Base-by-base conservation (phyloP, 75 land plant genomes). In the Selaginella tamariscina region DNA sequence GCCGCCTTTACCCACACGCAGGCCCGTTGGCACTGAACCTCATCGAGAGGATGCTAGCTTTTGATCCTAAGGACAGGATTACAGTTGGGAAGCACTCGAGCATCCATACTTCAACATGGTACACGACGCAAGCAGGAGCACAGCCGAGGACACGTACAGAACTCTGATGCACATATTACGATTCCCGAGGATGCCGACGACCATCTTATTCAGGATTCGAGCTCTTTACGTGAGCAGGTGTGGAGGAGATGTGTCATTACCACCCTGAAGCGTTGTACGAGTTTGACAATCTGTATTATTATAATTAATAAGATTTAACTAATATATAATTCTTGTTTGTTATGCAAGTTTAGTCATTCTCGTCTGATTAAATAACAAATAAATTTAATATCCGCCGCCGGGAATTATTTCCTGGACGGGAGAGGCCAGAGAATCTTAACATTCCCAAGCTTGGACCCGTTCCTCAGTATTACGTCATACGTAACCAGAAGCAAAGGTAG, bases 231-330 rank as follows among this genome's bases (percentile, higher is more conserved):
- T 69, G 88, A 83, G 56, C 72, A 77, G 77, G 86, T 88, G 76
- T 85, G 86, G 91, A 70, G 2, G 96, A 90, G 64, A 87, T 90
- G 88, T 73, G 87, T 24, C 66, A 69, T 30, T 90, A 88, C 67
- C 96, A 90, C 56, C 96, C 92, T 0, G 84, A 88, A 65, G 73
- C 72, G 9, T 62, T 56, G 56, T 33, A 21, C 44, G 74, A 72
- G 49, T n/a, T n/a, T n/a, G n/a, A n/a, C n/a, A n/a, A n/a, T n/a
- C n/a, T n/a, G n/a, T n/a, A n/a, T n/a, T n/a, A n/a, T n/a, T n/a
- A n/a, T n/a, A n/a, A n/a, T n/a, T n/a, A n/a, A n/a, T n/a, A n/a
- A n/a, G n/a, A n/a, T n/a, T n/a, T n/a, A n/a, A n/a, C n/a, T n/a
- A n/a, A n/a, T n/a, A n/a, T n/a, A n/a, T n/a, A n/a, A n/a, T n/a